Evolutionary conservation across 192 early-diverging fungal species (phyloP), one percentile per base, ranked within the genome.

Genomic region (Mortierella antarctica): DNA sequence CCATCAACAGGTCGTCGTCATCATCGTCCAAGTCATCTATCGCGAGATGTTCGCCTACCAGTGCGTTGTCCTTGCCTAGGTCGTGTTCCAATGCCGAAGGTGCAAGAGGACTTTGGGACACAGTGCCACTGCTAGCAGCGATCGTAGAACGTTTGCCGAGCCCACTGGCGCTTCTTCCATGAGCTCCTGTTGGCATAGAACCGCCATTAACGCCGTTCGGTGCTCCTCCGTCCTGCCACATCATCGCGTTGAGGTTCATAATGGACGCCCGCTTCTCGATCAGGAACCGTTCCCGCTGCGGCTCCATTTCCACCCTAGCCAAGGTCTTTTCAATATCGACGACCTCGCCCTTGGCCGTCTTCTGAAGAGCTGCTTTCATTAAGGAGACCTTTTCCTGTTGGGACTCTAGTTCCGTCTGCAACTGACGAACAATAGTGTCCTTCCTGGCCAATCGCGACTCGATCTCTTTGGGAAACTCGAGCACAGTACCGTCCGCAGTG

Each of bases 341-440:
- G 10, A 73, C 58, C 44, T 62, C 50, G 7, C 62, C 67, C 5
- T 80, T 81, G 17, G 73, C 66, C 2, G 75, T 46, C 46, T 71
- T 70, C 45, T 67, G 52, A 17, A 71, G 48, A n/a, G 74, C 59
- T 53, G 73, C 72, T 31, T 89, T 69, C 47, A 79, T 64, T 47
- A 75, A 40, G 1, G 80, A 21, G 4, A 89, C 70, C 20, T 71
- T 76, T 45, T 83, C 83, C n/a, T 85, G 82, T 21, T 85, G 85
- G 7, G 58, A 56, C 39, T 84, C 69, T 7, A 73, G 51, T 56
- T 77, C 68, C 0, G 52, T 58, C 45, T 82, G 70, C 5, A 82
- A n/a, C 12, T 78, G 77, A 18, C 67, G 48, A 2, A 83, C 59
- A 8, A 77, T 61, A 45, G 62, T 70, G 21, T 84, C 79, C 73